Conservation (phyloP, 2,329 filamentous ascomycete species). For the Talaromyces sp. region DNA sequence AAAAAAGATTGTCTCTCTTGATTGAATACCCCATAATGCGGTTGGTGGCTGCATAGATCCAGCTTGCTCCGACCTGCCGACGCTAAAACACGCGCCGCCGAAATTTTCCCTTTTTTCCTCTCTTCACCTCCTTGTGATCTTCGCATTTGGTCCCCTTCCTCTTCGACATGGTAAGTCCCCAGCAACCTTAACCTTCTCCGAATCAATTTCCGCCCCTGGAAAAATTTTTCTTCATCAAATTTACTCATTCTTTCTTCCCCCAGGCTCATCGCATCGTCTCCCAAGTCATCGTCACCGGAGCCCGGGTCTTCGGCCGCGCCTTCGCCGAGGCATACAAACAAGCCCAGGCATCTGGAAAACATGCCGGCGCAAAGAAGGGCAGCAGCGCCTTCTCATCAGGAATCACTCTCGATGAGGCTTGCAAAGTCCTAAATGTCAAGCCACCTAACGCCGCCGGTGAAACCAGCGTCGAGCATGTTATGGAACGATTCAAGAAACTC, state of each 20-base stretch:
- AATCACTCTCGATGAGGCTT: constrained; percentile 93
- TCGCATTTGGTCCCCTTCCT: constrained; percentile 15
- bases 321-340: constrained; percentile 95
- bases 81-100: constrained; percentile 28
- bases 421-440: constrained; percentile 94
- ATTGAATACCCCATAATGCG: neutral
- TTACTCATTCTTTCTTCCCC: constrained; percentile 5
- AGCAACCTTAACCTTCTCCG: too few relatives aligned
- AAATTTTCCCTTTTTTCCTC: constrained; percentile 31
- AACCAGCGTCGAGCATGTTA: constrained; percentile 76
- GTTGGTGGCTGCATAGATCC: constrained; percentile 12
- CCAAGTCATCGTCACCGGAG: constrained; percentile 87
- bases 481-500: constrained; percentile 86
- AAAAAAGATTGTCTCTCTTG: neutral
- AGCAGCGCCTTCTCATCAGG: constrained; percentile 64
- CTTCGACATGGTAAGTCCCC: constrained; percentile 29
- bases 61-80: constrained; percentile 20
- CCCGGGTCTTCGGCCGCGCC: constrained; percentile 87
- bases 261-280: constrained; percentile 94
- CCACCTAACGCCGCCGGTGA: constrained; percentile 73
- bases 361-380: constrained; percentile 71
- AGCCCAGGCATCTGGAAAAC: constrained; percentile 82
- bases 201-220: neutral
- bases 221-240: constrained; percentile 6
- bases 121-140: constrained; percentile 23